Evolutionary conservation across 2,329 filamentous ascomycete species (phyloP).

Genomic region (Chaetomium olivaceum): DNA sequence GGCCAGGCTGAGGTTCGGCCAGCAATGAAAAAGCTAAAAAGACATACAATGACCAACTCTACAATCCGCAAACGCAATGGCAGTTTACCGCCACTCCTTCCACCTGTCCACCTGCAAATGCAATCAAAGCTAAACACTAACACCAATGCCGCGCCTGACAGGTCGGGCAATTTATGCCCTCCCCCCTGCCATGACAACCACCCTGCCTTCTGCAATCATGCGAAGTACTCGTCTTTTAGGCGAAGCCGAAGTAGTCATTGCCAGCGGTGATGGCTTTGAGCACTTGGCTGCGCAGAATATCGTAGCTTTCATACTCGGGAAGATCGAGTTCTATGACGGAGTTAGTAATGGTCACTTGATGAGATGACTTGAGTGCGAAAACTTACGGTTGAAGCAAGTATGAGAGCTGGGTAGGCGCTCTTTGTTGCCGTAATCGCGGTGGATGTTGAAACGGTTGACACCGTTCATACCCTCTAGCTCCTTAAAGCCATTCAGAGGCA

Average conservation of each 20-base stretch:
- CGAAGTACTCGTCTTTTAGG: constrained; percentile 52
- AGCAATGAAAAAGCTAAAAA: constrained; percentile 10
- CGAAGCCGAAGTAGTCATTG: constrained; percentile 96
- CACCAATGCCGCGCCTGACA: constrained; percentile 3
- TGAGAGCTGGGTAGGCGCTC: constrained; percentile 93
- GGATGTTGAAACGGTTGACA: constrained; percentile 96
- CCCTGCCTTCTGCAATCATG: not conserved
- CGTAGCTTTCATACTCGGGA: constrained; percentile 97
- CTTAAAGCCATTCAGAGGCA: constrained; percentile 97
- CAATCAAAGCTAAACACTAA: constrained; percentile 8
- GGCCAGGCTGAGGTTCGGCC: not conserved
- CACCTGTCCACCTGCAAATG: constrained; percentile 14
- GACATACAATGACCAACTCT: constrained; percentile 12
- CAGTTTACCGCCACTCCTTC: constrained; percentile 4
- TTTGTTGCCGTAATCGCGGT: constrained; percentile 96
- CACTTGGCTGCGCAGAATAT: constrained; percentile 80
- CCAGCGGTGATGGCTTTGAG: constrained; percentile 97
- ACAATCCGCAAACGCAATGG: constrained; percentile 10
- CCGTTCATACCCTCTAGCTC: constrained; percentile 99
- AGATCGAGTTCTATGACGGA: constrained; percentile 82
- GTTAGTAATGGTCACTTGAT: constrained; percentile 27
- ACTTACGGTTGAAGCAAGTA: constrained; percentile 99
- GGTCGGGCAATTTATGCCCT: constrained; percentile 30
- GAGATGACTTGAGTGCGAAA: not conserved
- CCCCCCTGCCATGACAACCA: constrained; percentile 19